Conservation (phyloP, 2,329 filamentous ascomycete genomes). For the Colletotrichum sp. region DNA sequence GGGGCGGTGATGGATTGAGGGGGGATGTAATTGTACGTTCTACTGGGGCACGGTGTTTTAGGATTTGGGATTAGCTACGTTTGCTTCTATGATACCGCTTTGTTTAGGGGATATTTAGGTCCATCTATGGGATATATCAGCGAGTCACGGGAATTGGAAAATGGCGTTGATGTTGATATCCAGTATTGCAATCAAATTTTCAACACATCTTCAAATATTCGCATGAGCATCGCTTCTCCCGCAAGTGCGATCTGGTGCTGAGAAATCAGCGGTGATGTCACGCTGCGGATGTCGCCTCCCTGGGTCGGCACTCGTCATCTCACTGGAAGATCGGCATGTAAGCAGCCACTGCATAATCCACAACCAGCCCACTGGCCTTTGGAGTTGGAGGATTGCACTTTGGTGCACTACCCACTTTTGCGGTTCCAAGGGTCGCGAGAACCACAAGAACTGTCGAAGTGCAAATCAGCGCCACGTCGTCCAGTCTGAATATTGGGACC, state of each 20-base stretch:
- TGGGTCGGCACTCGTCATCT: not conserved
- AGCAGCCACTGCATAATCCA: not conserved
- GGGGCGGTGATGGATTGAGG: not conserved
- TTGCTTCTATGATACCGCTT: conserved; percentile 21
- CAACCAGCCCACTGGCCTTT: not conserved
- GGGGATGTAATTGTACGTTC: not conserved
- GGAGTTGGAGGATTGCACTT: not conserved
- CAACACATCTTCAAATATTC: fast-evolving
- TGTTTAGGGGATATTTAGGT: not conserved
- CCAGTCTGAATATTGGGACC: fast-evolving
- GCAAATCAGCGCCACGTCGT: fast-evolving
- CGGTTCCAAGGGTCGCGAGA: too few relatives aligned
- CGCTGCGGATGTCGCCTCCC: not conserved
- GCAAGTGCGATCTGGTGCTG: fast-evolving
- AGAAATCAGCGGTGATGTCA: not conserved
- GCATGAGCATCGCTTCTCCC: not conserved
- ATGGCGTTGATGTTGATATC: not conserved
- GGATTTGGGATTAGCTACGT: too few relatives aligned
- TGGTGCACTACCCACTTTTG: fast-evolving
- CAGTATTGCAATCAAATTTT: not conserved
- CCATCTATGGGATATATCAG: not conserved
- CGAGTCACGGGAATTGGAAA: not conserved
- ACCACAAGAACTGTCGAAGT: too few relatives aligned
- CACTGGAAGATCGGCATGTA: not conserved
- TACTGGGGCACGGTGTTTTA: too few relatives aligned